Evolutionary conservation across 2,329 filamentous ascomycete species (phyloP), one percentile per base, ranked within the genome.

Genomic region (Cercospora zeina): DNA sequence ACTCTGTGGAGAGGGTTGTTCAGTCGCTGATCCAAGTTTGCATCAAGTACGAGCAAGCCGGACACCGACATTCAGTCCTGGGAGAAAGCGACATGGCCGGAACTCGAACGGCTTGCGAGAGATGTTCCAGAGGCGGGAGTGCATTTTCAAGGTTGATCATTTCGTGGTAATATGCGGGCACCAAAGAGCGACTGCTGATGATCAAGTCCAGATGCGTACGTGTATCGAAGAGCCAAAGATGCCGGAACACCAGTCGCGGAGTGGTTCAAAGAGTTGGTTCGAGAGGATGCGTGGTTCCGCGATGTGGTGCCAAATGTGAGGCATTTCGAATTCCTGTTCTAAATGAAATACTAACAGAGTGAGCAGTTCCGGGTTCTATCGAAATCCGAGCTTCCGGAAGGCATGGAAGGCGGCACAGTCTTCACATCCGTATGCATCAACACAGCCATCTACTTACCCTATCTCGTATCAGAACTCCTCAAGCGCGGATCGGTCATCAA

Each of bases 391-490:
- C 78, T 96, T 1, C 84, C 85, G 0, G 69, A 78, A 0, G 89
- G 84, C 16, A 84, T 88, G 58, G 87, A 91, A 63, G 89, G 88
- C 10, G 92, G 87, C 24, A 89, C 85, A 55, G 81, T 83, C 59
- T 96, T 95, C 75, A 91, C 85, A 7, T 93, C 90, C 0, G 87
- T 96, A 42, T 97, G 93, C 77, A 93, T 97, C 75, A 97, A 97
- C 78, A 90, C 90, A 0, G 86, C 89, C 45, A 78, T 97, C 62
- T 97, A 97, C 77, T 85, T 97, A 1, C 86, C 90, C 3, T 97
- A 90, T 86, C 86, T 97, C 0, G 80, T 90, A 0, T 89, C 90
- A 0, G 88, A 95, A 77, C 96, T 91, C 74, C 81, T 89, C 30
- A 86, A 85, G 69, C 85, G 86, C 61, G 90, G 91, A 30, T 89